Evolutionary conservation across 2,329 filamentous ascomycete species (phyloP), one percentile per base, ranked within the genome.

Genomic region (Neocucurbitaria cava): DNA sequence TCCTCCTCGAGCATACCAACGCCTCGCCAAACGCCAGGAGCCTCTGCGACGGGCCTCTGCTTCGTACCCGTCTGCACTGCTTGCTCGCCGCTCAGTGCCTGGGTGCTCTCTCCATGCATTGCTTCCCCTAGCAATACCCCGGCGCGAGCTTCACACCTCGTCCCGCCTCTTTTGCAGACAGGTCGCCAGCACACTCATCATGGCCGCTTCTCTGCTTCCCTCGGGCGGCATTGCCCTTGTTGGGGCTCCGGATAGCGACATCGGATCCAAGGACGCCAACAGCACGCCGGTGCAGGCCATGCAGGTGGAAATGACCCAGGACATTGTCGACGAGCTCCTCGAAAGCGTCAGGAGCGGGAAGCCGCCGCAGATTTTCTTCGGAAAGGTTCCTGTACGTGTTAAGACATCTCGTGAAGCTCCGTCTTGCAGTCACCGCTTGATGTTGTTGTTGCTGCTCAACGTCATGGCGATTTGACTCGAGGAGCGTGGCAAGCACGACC

Each of bases 241-340:
- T 44, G 75, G 75, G 13, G 76, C 75, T 49, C 75, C 76, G 48
- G 74, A 76, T 54, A 56, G 64, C 66, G 66, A 74, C 62, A 68
- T 74, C 54, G 68, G 61, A 42, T 66, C 64, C 33, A 64, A 69
- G 52, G 68, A 71, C 38, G 66, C 69, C 54, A 70, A 61, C 59
- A 59, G 57, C 40, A 56, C 66, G 52, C 63, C 71, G 31, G 56
- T 73, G 51, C 74, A 76, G 60, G 73, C 71, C 68, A 77, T 78
- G 75, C 75, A 76, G 62, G 65, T 78, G 46, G 74, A 77, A 44
- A 75, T 78, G 57, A 71, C 68, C 61, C 70, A 76, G 52, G 72
- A 76, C 55, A 69, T 77, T 44, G 62, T 77, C 66, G 70, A 78
- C 63, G 75, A 75, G 63, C 72, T 78, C 51, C 67, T 77, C 40